A percentile compares a stretch with the other conserved stretches of the same genome.
These are phyloP conservation scores for Stylonectria norvegica DNA, from an alignment of 2,329 filamentous ascomycete species.

Conservation along the genomic window DNA sequence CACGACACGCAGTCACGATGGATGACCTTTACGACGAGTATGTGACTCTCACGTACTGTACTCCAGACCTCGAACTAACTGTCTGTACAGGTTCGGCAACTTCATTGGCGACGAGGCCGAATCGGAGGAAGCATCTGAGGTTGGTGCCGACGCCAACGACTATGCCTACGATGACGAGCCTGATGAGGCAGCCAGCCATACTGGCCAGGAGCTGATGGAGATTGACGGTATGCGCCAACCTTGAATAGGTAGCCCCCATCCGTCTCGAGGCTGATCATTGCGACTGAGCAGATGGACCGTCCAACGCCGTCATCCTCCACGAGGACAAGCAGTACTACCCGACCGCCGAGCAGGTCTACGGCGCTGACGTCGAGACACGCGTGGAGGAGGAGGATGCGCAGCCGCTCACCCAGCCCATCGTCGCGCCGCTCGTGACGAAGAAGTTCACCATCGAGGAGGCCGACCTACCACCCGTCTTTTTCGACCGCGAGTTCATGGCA, in stretches of 20 bases:
- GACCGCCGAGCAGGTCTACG: slow-evolving; percentile 94
- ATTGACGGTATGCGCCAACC: slow-evolving; percentile 62
- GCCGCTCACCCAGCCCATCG: slow-evolving; percentile 85
- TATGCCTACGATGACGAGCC: slow-evolving; percentile 80
- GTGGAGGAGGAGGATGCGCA: slow-evolving; percentile 98
- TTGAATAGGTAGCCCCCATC: slow-evolving; percentile 2
- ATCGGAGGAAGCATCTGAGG: slow-evolving; percentile 82
- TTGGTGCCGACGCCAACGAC: slow-evolving; percentile 68
- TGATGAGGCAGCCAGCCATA: slow-evolving; percentile 58
- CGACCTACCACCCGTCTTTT: slow-evolving; percentile 83
- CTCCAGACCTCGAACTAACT: neutral
- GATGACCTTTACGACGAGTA: slow-evolving; percentile 98
- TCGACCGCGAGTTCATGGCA: slow-evolving; percentile 87
- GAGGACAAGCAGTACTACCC: slow-evolving; percentile 99
- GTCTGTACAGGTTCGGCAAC: slow-evolving; percentile 76
- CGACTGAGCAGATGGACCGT: slow-evolving; percentile 63
- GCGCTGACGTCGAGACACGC: slow-evolving; percentile 87
- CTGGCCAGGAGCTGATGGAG: slow-evolving; percentile 88
- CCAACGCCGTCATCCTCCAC: slow-evolving; percentile 95
- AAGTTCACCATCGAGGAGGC: slow-evolving; percentile 94
- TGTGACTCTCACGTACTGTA: slow-evolving; percentile 20
- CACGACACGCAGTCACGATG: slow-evolving; percentile 49
- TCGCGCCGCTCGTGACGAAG: slow-evolving; percentile 88
- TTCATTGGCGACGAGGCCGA: slow-evolving; percentile 89
- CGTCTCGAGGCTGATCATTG: slow-evolving; percentile 24